Percentiles rank a stretch among this genome's conserved stretches.
phyloP scores from a whole-genome alignment of 1,139 yeast genomes.

The Yamadazyma oceani region DNA sequence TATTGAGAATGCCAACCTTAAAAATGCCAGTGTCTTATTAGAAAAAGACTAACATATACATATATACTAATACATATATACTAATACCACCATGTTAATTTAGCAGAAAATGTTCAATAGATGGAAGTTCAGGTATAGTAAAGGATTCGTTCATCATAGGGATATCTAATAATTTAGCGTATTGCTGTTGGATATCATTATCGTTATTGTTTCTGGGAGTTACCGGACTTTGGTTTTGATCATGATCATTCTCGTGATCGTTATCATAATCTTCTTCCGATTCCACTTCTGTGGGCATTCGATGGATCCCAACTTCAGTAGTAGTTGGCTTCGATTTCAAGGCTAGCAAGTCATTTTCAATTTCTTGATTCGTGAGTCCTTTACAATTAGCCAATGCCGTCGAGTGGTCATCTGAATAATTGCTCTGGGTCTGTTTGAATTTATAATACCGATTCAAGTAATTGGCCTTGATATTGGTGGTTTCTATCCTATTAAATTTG shows the following conservation, averaged over 20 bases:
- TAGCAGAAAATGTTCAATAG: slow-evolving; percentile 9
- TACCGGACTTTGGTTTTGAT: slow-evolving; percentile 5
- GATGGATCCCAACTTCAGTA: too few relatives aligned
- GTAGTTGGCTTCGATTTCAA: slow-evolving; percentile 12
- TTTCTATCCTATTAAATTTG: slow-evolving; percentile 34
- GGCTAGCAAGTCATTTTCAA: slow-evolving; percentile 16
- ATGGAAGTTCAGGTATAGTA: slow-evolving; percentile 9
- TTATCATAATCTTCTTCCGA: slow-evolving; percentile 5
- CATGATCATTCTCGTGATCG: slow-evolving; percentile 1
- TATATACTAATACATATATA: not conserved
- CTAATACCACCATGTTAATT: not conserved
- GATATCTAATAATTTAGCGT: slow-evolving; percentile 7
- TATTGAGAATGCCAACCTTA: slow-evolving; percentile 73
- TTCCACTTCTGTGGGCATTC: too few relatives aligned
- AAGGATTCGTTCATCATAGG: slow-evolving; percentile 2
- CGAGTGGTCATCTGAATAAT: too few relatives aligned
- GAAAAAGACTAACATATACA: slow-evolving; percentile 43
- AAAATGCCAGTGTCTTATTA: slow-evolving; percentile 76
- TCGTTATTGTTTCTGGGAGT: slow-evolving; percentile 6
- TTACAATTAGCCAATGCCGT: slow-evolving; percentile 19
- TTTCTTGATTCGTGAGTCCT: slow-evolving; percentile 27
- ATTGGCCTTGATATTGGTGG: slow-evolving; percentile 27
- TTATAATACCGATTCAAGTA: slow-evolving; percentile 11
- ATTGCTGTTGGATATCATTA: slow-evolving; percentile 6
- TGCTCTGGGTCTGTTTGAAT: slow-evolving; percentile 11